Conservation (phyloP, 257 asterid genomes). For the Capsicum rhomboideum region DNA sequence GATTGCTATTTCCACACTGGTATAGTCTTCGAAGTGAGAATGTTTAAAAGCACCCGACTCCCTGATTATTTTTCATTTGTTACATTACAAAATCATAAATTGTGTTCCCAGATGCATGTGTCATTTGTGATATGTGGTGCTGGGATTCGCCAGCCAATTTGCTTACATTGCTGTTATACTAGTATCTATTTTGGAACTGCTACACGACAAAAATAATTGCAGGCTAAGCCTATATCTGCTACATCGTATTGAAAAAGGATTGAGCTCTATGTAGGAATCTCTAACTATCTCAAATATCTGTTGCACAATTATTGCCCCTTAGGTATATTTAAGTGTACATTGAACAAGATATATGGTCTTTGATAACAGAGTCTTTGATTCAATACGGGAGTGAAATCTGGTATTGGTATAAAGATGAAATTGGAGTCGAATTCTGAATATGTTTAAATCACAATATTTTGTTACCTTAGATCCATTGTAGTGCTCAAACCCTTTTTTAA, state of each 20-base stretch:
- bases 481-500: not conserved
- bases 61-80: not conserved
- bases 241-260: not conserved
- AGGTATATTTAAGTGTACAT: not conserved
- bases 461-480: not conserved
- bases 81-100: not conserved
- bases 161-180: not conserved
- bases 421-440: not conserved
- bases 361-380: not conserved
- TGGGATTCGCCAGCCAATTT: not conserved
- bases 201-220: not conserved
- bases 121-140: not conserved
- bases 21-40: conserved; percentile 13
- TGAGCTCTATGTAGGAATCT: not conserved
- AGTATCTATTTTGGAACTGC: not conserved
- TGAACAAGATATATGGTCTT: not conserved
- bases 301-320: not conserved
- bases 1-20: conserved; percentile 97
- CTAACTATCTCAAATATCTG: not conserved
- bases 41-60: not conserved
- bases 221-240: not conserved
- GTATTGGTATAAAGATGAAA: not conserved
- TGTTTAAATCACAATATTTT: not conserved
- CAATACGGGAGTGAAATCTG: not conserved
- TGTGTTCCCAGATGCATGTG: not conserved